Evolutionary conservation across 805 yeast species (phyloP), one percentile per base, ranked within the genome.

Genomic region (Lachancea nothofagi): DNA sequence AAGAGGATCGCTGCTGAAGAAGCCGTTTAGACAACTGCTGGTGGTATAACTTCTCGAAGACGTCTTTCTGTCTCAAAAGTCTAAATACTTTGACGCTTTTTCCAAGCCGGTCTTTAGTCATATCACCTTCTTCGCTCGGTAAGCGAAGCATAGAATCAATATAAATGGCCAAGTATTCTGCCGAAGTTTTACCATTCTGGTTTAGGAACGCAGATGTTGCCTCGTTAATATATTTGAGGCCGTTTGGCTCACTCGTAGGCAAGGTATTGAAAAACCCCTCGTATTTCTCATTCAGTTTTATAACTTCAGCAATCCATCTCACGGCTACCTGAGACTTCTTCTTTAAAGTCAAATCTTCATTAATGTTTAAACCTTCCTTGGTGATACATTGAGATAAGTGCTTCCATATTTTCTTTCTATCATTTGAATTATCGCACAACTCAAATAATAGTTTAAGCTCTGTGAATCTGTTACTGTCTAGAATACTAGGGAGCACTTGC

Each of bases 21-120:
- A 88, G 69, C 45, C 97, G 70, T 59, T 82, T 86, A 1, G 96
- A 95, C 42, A 89, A 68, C 62, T 85, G 96, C 39, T 80, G 83
- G 51, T 87, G 87, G 60, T 86, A 88, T 45, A 83, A 79, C 29
- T 76, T 81, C 55, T 87, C 95, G 63, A 88, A 89, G 19, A 83
- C 66, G 61, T 88, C 96, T 54, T 87, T 89, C 50, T 89, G 96
- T 43, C 76, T 71, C 33, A 88, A 69, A 53, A 76, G 79, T 41
- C 80, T 67, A 52, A 88, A 78, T 23, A 89, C 71, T 17, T 70
- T 61, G 9, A 84, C 70, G 0, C 87, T 75, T 20, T 72, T 71
- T 31, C 67, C 68, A 40, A 87, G 62, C 7, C 74, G 59, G 7
- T 50, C 67, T 49, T 65, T 70, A 2, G 46, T 36, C 5, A 29